Evolutionary conservation across 352 stramenopile genomes (phyloP), one percentile per base, ranked within the genome.

Genomic region (Plasmopara muralis): DNA sequence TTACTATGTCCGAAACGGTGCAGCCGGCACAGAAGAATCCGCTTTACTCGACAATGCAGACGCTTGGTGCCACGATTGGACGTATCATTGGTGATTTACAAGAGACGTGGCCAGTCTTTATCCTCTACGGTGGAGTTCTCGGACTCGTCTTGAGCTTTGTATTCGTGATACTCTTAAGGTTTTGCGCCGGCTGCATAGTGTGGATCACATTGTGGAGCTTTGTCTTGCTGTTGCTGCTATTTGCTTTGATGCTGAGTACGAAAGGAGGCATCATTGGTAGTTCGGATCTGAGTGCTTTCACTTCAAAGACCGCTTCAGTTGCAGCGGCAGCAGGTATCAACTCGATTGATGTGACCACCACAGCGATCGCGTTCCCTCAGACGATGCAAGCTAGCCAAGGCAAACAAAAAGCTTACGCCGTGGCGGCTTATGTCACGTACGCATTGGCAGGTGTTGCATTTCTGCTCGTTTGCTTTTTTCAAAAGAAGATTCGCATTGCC

Each of bases 381-480:
- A 82, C 71, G 28, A 51, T 89, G 5, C 64, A 66, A 9, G 75
- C 63, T 9, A 83, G 74, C 16, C 62, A 89, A 14, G 64, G 69
- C 51, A 85, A 80, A 39, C 70, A 80, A 31, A 66, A 82, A 25
- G 73, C 73, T 8, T 89, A 88, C 31, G 68, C 72, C 0, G 73
- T 40, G 3, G 81, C 70, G 0, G 82, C 82, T 4, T 88, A 91
- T 46, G 59, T 93, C 9, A 67, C 76, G 5, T 83, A 77, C 37
- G 71, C 66, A 14, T 57, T 92, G 13, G 55, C 69, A 0, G 73
- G 88, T 7, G 48, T 86, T 2, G 70, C 78, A 10, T 65, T 94
- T 14, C 47, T 94, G 37, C 72, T 95, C 5, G 76, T 94, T 43
- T 92, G 77, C 41, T 88, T 94, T 51, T 81, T 87, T 50, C 74